Evolutionary conservation across 2,329 filamentous ascomycete species (phyloP), one percentile per base, ranked within the genome.

Genomic region (Cercospora brassicicola): DNA sequence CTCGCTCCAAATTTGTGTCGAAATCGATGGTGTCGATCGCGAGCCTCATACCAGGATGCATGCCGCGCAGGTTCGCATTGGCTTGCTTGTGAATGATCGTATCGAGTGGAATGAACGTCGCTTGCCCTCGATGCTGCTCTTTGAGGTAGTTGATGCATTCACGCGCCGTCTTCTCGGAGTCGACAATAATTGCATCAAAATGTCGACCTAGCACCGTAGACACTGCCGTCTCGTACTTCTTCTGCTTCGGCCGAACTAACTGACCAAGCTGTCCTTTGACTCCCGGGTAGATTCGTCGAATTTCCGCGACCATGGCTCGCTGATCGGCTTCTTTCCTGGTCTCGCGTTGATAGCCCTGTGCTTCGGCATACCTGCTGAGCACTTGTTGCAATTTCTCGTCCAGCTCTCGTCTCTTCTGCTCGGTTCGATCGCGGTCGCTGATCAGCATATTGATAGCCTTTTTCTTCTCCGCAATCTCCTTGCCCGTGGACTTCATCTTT

Each of bases 1-100:
- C 96, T 72, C 95, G 90, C 78, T 97, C 93, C 60, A 97, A 87
- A 1, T 90, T 88, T 2, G 90, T 86, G 74, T 98, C 95, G 76
- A 95, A 99, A 76, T 97, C 93, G 74, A 99, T 94, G 0, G 93
- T 96, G 78, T 99, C 95, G 71, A 99, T 96, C 0, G 94, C 96
- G 67, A 97, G 86, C 7, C 94, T 89, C 79, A 89, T 89, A 56
- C 91, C 92, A 45, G 92, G 91, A 65, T 92, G 87, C 78, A 97
- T 90, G 30, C 93, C 92, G 81, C 97, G 97, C 72, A 99, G 84
- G 68, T 92, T 94, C 4, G 93, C 91, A 78, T 96, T 96, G 67
- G 95, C 88, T 10, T 92, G 89, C 78, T 92, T 94, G 77, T 97
- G 94, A 76, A 98, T 96, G 79, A 99, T 97, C 62, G 96, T 97